Percentiles rank a stretch among this genome's conserved stretches.
Evolutionary conservation across 2,329 filamentous ascomycete species (phyloP).

Genomic region (Lecanoromycetidae sp.): DNA sequence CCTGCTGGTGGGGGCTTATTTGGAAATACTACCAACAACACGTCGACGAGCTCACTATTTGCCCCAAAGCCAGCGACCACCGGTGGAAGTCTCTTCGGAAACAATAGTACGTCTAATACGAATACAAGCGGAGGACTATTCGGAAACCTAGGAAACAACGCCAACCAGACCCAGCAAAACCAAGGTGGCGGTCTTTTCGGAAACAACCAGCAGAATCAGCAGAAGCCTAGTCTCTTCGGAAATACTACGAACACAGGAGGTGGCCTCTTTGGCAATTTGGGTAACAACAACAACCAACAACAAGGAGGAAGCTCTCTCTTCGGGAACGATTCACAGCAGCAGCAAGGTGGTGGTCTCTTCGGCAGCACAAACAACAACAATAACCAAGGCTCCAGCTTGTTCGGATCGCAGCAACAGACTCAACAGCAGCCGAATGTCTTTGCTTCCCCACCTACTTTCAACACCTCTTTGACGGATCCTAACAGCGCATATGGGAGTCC

Average conservation of each 20-base stretch:
- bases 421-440: constrained; percentile 43
- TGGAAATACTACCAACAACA: constrained; percentile 26
- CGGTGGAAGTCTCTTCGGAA: constrained; percentile 17
- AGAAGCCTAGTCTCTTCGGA: constrained; percentile 31
- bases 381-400: constrained; percentile 42
- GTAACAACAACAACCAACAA: constrained; percentile 37
- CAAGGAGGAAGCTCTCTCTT: too few relatives aligned
- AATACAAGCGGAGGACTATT: constrained; percentile 32
- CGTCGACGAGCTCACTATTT: constrained; percentile 18
- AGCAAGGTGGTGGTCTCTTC: constrained; percentile 30
- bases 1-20: constrained; percentile 25
- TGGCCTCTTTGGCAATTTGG: constrained; percentile 44
- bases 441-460: constrained; percentile 42
- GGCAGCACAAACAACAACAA: constrained; percentile 23
- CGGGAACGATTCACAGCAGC: too few relatives aligned
- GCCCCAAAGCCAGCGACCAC: constrained; percentile 20
- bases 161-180: too few relatives aligned
- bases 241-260: constrained; percentile 32
- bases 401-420: constrained; percentile 41
- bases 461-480: constrained; percentile 67
- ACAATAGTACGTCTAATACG: constrained; percentile 16
- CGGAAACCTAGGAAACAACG: constrained; percentile 22
- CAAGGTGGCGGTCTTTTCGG: constrained; percentile 38
- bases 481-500: constrained; percentile 83
- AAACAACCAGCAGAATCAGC: constrained; percentile 19